A percentile compares a stretch with the other conserved stretches of the same genome.
Conservation (phyloP, 2,329 filamentous ascomycete species). For the Ophiobolus disseminans region DNA sequence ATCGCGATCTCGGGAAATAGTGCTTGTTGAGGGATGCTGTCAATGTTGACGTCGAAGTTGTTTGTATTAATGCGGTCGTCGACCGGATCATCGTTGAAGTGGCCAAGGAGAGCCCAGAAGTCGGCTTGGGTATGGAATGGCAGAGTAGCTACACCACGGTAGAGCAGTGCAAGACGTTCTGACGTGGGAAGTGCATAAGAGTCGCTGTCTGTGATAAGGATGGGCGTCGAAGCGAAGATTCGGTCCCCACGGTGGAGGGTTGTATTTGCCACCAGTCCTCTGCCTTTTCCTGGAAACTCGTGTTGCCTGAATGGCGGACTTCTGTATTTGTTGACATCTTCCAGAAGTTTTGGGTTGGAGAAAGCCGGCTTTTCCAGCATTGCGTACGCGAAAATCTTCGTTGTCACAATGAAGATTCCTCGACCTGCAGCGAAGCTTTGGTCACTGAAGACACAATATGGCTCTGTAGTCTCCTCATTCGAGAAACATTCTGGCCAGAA, state of each 20-base stretch:
- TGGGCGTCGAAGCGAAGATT: slow-evolving; percentile 43
- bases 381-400: slow-evolving; percentile 30
- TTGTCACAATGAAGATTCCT: slow-evolving; percentile 42
- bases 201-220: slow-evolving; percentile 38
- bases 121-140: slow-evolving; percentile 22
- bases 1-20: slow-evolving; percentile 46
- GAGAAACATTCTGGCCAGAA: slow-evolving; percentile 44
- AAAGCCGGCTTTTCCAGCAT: slow-evolving; percentile 42
- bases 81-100: slow-evolving; percentile 39
- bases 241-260: slow-evolving; percentile 43
- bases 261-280: slow-evolving; percentile 44
- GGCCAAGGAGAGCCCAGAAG: slow-evolving; percentile 43
- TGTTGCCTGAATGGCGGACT: slow-evolving; percentile 39
- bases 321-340: slow-evolving; percentile 27
- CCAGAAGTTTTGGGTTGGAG: slow-evolving; percentile 23
- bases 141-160: slow-evolving; percentile 36
- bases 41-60: slow-evolving; percentile 40
- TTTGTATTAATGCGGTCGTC: slow-evolving; percentile 47
- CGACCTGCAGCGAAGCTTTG: slow-evolving; percentile 40
- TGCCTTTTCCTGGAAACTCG: slow-evolving; percentile 43
- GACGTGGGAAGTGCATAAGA: slow-evolving; percentile 29
- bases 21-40: slow-evolving; percentile 31
- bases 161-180: slow-evolving; percentile 35
- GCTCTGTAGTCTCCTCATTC: slow-evolving; percentile 30
- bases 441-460: slow-evolving; percentile 41